phyloP scores from a whole-genome alignment of 768 basidiomycete genomes.

The Kwoniella mangroviensis region DNA sequence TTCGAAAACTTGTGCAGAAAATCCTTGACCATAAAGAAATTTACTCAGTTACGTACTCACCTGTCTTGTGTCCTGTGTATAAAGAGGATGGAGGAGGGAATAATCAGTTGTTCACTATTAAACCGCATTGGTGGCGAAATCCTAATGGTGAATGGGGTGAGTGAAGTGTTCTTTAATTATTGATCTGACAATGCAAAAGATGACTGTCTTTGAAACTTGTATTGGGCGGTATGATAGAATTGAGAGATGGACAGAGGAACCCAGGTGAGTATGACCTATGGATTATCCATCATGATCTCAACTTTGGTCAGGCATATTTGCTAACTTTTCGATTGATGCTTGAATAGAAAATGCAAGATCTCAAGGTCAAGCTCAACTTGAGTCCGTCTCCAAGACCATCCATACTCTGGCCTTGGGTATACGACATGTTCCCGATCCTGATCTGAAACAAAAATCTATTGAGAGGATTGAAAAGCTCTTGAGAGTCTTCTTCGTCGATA shows the following conservation, averaged over 20 bases:
- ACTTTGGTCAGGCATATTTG: not conserved
- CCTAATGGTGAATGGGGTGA: not conserved
- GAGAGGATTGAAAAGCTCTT: slow-evolving; percentile 13
- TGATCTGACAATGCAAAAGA: no score
- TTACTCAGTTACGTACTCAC: slow-evolving; percentile 19
- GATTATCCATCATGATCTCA: not conserved
- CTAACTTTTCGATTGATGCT: not conserved
- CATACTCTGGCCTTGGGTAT: slow-evolving; percentile 2
- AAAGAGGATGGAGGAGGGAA: slow-evolving; percentile 4
- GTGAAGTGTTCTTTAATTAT: no score
- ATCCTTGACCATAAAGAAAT: not conserved
- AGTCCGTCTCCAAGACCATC: not conserved
- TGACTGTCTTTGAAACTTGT: not conserved
- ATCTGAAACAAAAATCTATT: not conserved
- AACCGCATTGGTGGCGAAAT: slow-evolving; percentile 14
- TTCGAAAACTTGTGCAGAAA: not conserved
- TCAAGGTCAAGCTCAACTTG: slow-evolving; percentile 16
- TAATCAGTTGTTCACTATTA: slow-evolving; percentile 13
- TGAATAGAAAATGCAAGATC: slow-evolving; percentile 6
- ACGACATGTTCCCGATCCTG: not conserved
- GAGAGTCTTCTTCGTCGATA: slow-evolving; percentile 5
- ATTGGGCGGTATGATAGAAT: not conserved
- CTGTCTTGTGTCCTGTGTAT: slow-evolving; percentile 11
- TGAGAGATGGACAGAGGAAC: slow-evolving; percentile 15
- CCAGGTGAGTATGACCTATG: slow-evolving; percentile 8